Conservation (phyloP, 345 rosid genomes). For the Streptanthus diversifolius region DNA sequence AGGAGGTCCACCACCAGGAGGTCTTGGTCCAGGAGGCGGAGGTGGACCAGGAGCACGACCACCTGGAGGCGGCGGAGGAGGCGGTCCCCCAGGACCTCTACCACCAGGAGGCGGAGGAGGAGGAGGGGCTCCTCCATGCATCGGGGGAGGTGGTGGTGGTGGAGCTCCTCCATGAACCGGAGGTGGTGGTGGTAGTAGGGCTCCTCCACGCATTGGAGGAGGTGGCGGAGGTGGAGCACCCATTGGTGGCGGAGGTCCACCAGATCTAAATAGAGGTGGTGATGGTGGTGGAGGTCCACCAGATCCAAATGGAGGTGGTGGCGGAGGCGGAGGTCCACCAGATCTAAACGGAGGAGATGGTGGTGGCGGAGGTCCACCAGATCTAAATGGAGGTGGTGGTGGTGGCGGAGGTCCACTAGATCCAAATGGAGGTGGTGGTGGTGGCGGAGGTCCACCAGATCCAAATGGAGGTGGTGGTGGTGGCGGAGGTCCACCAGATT, state of each 20-base stretch:
- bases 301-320: slow-evolving; percentile 19
- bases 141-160: slow-evolving; percentile 44
- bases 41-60: slow-evolving; percentile 55
- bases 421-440: slow-evolving; percentile 28
- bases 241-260: slow-evolving; percentile 27
- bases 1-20: slow-evolving; percentile 67
- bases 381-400: background rate
- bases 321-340: slow-evolving; percentile 34
- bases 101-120: slow-evolving; percentile 46
- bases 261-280: slow-evolving; percentile 26
- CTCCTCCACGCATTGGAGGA: slow-evolving; percentile 33
- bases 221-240: slow-evolving; percentile 45
- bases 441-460: slow-evolving; percentile 20
- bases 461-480: slow-evolving; percentile 36
- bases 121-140: slow-evolving; percentile 39
- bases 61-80: slow-evolving; percentile 72
- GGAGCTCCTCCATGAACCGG: slow-evolving; percentile 44
- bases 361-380: slow-evolving; percentile 34
- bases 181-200: slow-evolving; percentile 49
- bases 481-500: slow-evolving; percentile 30
- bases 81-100: slow-evolving; percentile 43
- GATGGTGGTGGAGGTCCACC: slow-evolving; percentile 32
- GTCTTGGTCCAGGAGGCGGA: slow-evolving; percentile 63
- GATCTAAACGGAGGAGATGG: slow-evolving; percentile 36
- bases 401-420: slow-evolving; percentile 34